These are phyloP conservation scores for Aspergillus carlsbadensis DNA, from an alignment of 495 filamentous ascomycete species.

Conservation along the genomic window DNA sequence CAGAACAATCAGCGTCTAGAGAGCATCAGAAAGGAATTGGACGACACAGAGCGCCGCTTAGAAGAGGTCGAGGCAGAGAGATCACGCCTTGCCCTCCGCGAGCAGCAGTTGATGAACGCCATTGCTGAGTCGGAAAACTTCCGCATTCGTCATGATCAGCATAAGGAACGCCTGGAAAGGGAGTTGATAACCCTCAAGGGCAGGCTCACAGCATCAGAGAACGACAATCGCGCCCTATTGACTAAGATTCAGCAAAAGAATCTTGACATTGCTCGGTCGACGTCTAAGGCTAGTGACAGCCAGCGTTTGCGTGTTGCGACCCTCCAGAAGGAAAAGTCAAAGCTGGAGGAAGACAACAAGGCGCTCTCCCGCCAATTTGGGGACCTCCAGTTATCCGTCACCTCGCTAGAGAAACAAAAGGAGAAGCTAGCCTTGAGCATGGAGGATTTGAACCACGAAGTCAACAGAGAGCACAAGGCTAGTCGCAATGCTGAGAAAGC, in stretches of 20 bases:
- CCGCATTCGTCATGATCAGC: constrained; percentile 82
- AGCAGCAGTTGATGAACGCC: constrained; percentile 77
- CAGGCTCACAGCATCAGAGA: constrained; percentile 87
- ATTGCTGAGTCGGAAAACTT: constrained; percentile 88
- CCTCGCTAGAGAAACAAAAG: constrained; percentile 89
- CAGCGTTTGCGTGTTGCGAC: constrained; percentile 74
- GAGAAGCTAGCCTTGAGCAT: constrained; percentile 87
- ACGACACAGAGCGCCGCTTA: constrained; percentile 65
- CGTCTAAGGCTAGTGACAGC: constrained; percentile 79
- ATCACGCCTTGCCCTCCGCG: constrained; percentile 66
- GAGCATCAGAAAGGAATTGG: constrained; percentile 74
- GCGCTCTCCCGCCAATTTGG: constrained; percentile 81
- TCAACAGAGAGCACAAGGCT: constrained; percentile 85
- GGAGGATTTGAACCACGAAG: constrained; percentile 93
- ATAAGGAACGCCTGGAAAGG: constrained; percentile 87
- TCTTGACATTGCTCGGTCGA: constrained; percentile 89
- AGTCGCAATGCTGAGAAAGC: constrained; percentile 89
- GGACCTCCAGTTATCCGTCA: constrained; percentile 80
- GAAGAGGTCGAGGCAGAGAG: constrained; percentile 76
- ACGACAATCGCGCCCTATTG: constrained; percentile 91
- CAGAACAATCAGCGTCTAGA: constrained; percentile 81
- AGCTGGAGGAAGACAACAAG: constrained; percentile 79
- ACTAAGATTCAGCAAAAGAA: constrained; percentile 99
- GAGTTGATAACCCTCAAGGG: constrained; percentile 93
- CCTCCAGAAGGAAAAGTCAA: constrained; percentile 81